Base-by-base conservation (phyloP, 441 rosid species). In the Raphanus hybrid region DNA sequence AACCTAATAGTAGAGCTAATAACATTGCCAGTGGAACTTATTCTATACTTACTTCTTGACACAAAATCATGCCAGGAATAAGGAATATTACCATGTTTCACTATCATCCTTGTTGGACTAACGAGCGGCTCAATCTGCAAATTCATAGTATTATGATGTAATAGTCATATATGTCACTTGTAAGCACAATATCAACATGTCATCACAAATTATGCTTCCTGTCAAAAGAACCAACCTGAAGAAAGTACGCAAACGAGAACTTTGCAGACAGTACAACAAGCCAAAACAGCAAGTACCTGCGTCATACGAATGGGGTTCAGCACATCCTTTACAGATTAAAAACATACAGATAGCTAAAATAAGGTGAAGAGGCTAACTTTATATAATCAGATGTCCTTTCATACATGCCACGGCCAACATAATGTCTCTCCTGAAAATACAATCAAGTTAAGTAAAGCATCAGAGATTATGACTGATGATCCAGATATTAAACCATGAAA, bases 1-100 rank as follows among this genome's bases (percentile, higher is more conserved):
- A 78, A 23, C 61, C 50, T 60, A 52, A 15, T 43, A 73, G 39
- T 29, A 79, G 16, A 57, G 37, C 43, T 43, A 74, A 55, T 39
- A 60, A 32, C 23, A 66, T 43, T 43, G 34, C 59, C 60, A 67
- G 64, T 26, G 18, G 14, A 57, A 71, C 41, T 68, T 72, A 29
- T 29, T 50, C 58, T 9, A 35, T 12, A 67, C 89, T 83, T 88
- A 96, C 98, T 67, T 87, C 80, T 78, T 54, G 98, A 96, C 63
- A 96, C 92, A 82, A 96, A 76, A 86, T 96, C 98, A 86, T 96
- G 99, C 99, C 99, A 96, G 52, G 97, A 96, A 76, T 96, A 96
- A 54, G 71, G 50, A 70, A 96, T 66, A 75, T 74, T 29, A 79
- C 83, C 80, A 86, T 84, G 85, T 4, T 12, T 5, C 70, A 91